Evolutionary conservation across 2,329 filamentous ascomycete genomes (phyloP).

Genomic region (Colletotrichum somersetense): DNA sequence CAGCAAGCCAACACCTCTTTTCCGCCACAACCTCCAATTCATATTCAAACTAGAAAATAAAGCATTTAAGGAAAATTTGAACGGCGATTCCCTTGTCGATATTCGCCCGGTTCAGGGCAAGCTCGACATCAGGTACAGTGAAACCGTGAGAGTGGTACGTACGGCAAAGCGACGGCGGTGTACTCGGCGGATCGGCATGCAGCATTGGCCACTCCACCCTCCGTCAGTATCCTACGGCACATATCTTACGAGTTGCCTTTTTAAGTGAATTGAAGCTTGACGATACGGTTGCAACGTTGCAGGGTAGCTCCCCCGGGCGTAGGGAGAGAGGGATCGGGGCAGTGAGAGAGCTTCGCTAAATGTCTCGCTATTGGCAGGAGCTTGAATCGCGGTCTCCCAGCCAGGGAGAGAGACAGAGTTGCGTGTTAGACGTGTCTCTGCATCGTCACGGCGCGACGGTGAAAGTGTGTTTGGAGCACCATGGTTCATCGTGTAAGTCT

Average conservation of each 20-base stretch:
- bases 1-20: not conserved
- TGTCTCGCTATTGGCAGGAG: not conserved
- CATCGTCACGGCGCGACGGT: slow-evolving; percentile 1
- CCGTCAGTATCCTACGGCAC: slow-evolving; percentile 8
- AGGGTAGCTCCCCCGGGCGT: slow-evolving; percentile 2
- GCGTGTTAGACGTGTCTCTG: not conserved
- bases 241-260: not conserved
- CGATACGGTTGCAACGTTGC: not conserved
- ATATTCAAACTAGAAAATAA: not conserved
- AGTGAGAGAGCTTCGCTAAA: not conserved
- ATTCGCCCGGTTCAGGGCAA: slow-evolving; percentile 11
- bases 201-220: too few relatives aligned
- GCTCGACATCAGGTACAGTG: not conserved
- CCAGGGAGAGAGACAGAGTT: not conserved
- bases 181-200: slow-evolving; percentile 18
- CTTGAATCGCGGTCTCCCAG: not conserved
- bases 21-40: not conserved
- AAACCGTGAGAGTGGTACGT: not conserved
- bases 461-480: slow-evolving; percentile 21
- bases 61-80: not conserved
- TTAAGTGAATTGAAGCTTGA: not conserved
- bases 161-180: slow-evolving; percentile 3
- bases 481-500: slow-evolving; percentile 2
- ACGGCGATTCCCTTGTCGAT: not conserved
- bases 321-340: too few relatives aligned